These are phyloP conservation scores for Ascosphaera aggregata DNA, from an alignment of 2,329 filamentous ascomycete genomes.

Conservation along the genomic window DNA sequence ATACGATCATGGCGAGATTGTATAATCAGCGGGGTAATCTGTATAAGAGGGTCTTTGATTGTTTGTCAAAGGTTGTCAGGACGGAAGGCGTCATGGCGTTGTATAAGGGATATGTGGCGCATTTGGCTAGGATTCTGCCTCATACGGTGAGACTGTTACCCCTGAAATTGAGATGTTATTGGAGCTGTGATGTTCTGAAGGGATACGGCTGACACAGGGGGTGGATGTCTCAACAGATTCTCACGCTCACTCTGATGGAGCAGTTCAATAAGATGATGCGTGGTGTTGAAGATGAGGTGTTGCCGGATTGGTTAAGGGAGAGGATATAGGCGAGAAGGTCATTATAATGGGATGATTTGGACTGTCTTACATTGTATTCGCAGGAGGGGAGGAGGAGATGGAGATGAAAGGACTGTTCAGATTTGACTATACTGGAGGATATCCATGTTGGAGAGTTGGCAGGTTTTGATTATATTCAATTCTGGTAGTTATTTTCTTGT, in stretches of 20 bases:
- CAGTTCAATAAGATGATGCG: conserved; percentile 89
- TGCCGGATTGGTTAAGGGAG: conserved; percentile 23
- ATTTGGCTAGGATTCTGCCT: conserved; percentile 78
- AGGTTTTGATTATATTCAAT: no score
- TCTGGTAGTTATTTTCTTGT: no score
- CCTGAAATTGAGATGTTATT: no score
- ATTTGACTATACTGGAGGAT: no score
- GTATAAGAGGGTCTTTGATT: conserved; percentile 87
- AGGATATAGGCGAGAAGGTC: no score
- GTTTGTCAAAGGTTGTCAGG: conserved; percentile 67
- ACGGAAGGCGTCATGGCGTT: conserved; percentile 82
- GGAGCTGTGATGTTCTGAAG: neutral
- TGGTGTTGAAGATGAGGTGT: conserved; percentile 42
- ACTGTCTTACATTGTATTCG: no score
- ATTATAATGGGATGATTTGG: no score
- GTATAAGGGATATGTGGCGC: conserved; percentile 94
- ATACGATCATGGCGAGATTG: conserved; percentile 95
- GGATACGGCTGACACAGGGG: neutral
- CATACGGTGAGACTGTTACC: conserved; percentile 41
- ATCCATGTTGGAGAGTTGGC: no score
- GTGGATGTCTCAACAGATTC: conserved; percentile 29
- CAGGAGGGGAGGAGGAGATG: no score
- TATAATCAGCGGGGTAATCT: conserved; percentile 98
- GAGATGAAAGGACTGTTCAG: no score
- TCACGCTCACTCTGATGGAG: conserved; percentile 82